Conservation (phyloP, 306 rosid species). For the Coriaria nepalensis region DNA sequence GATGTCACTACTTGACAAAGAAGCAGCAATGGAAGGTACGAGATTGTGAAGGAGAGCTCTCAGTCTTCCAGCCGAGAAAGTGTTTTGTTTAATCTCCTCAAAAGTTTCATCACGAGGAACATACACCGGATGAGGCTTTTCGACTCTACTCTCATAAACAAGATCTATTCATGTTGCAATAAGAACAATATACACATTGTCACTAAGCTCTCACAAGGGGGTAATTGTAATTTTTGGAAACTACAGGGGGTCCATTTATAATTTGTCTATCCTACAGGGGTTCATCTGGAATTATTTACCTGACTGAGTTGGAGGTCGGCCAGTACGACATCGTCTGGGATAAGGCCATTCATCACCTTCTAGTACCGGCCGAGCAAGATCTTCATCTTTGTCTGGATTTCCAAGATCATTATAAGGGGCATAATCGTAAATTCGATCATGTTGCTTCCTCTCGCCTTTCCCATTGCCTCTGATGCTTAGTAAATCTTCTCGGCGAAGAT, state of each 20-base stretch:
- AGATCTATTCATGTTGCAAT: conserved; percentile 44
- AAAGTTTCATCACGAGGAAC: conserved; percentile 94
- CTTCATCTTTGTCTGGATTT: conserved; percentile 61
- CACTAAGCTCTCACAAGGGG: too few species aligned
- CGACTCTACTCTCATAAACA: conserved; percentile 60
- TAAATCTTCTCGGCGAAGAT: conserved; percentile 63
- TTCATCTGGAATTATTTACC: conserved; percentile 22
- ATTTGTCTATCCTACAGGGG: too few species aligned
- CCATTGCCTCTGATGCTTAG: conserved; percentile 53
- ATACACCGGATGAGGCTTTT: conserved; percentile 91
- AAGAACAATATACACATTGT: too few species aligned
- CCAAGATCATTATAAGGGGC: conserved; percentile 81
- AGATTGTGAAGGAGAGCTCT: conserved; percentile 90
- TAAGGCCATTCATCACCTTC: conserved; percentile 55
- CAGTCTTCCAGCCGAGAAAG: conserved; percentile 80
- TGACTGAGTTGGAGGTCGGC: conserved; percentile 45
- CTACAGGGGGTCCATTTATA: too few species aligned
- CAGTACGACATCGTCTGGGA: conserved; percentile 89
- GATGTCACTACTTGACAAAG: conserved; percentile 66
- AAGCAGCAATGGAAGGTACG: conserved; percentile 61
- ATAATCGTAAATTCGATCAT: conserved; percentile 80
- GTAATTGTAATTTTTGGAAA: too few species aligned
- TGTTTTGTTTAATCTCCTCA: conserved; percentile 72
- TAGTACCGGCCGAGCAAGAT: conserved; percentile 60
- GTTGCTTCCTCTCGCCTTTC: conserved; percentile 40